Conservation (phyloP, 1,284 basidiomycete genomes). For the Hortiboletus rubellus region DNA sequence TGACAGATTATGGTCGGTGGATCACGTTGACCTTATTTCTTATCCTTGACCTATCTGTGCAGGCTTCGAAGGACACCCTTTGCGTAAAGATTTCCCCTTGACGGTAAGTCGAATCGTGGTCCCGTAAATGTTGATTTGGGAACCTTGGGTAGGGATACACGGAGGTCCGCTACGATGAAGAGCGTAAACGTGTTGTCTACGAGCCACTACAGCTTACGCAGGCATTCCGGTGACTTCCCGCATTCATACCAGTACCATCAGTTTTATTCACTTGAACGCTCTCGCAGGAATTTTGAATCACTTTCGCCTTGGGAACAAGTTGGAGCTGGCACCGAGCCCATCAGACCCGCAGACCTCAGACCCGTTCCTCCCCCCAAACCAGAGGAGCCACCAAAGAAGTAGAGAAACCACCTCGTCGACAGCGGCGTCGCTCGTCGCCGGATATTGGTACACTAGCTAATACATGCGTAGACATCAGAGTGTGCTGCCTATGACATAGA, state of each 20-base stretch:
- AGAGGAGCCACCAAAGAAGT: constrained; percentile 65
- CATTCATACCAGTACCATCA: not conserved
- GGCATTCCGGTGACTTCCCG: constrained; percentile 79
- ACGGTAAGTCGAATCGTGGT: constrained; percentile 57
- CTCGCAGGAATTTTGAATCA: constrained; percentile 85
- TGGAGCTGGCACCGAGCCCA: constrained; percentile 78
- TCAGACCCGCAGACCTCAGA: constrained; percentile 70
- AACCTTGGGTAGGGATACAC: constrained; percentile 75
- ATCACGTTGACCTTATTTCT: not conserved
- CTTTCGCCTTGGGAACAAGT: constrained; percentile 97
- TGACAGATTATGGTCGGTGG: constrained; percentile 91
- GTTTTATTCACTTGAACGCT: constrained; percentile 6
- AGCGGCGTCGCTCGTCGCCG: not conserved
- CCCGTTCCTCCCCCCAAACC: constrained; percentile 66
- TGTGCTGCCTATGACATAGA: constrained; percentile 13
- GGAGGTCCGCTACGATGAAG: constrained; percentile 97
- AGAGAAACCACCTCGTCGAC: constrained; percentile 26
- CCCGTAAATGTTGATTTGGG: not conserved
- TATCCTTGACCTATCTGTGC: constrained; percentile 13
- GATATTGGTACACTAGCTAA: constrained; percentile 17
- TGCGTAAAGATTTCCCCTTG: constrained; percentile 97
- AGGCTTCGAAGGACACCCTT: constrained; percentile 97
- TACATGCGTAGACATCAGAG: constrained; percentile 10
- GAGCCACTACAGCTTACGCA: constrained; percentile 98
- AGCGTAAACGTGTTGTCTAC: constrained; percentile 97